These are phyloP conservation scores for Phialocephala sp. DNA, from an alignment of 2,329 filamentous ascomycete genomes.

Conservation along the genomic window DNA sequence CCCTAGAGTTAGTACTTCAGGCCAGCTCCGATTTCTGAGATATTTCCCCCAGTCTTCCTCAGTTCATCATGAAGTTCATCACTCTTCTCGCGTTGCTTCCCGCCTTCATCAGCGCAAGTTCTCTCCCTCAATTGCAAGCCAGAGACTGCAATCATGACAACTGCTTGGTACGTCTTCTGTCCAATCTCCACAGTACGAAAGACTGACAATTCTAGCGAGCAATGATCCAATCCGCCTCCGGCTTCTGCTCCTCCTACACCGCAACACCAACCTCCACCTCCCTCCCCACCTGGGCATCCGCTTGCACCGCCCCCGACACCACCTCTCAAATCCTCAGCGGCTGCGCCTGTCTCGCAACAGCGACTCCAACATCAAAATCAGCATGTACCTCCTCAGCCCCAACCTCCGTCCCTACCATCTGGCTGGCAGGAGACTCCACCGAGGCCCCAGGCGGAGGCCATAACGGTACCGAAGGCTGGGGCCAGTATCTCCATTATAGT, in stretches of 20 bases:
- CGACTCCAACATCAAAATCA: neutral
- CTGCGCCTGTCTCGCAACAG: constrained; percentile 7
- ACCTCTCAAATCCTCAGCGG: constrained; percentile 3
- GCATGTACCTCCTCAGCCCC: neutral
- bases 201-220: constrained; percentile 6
- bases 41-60: neutral
- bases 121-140: constrained; percentile 1
- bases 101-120: neutral
- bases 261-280: constrained; percentile 5
- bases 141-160: constrained; percentile 14
- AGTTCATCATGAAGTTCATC: constrained; percentile 2
- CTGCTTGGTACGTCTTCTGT: neutral
- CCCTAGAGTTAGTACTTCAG: neutral
- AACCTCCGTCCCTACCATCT: constrained; percentile 22
- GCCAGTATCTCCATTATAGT: constrained; percentile 36
- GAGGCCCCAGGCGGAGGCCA: constrained; percentile 29
- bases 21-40: neutral
- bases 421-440: constrained; percentile 31
- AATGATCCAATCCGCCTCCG: constrained; percentile 7
- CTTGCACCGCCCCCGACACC: neutral
- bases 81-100: neutral
- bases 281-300: constrained; percentile 2
- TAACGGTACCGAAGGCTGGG: constrained; percentile 37
- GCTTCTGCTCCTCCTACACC: constrained; percentile 8
- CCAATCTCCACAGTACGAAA: neutral